Percentiles rank a stretch among this genome's conserved stretches.
These are phyloP conservation scores for Sicyos baderoa DNA, from an alignment of 306 rosid genomes.

Conservation along the genomic window DNA sequence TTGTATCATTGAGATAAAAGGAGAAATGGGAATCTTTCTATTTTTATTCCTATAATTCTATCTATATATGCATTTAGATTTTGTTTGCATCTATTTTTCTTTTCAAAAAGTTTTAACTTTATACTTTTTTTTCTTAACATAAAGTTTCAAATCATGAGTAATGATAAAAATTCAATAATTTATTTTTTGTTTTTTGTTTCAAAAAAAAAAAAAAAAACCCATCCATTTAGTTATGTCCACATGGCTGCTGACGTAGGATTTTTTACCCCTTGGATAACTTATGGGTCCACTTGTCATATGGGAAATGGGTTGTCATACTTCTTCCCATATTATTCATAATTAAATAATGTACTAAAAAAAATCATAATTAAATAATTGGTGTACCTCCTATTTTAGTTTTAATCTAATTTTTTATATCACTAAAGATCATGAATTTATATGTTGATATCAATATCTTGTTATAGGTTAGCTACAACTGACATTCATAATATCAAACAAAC, in stretches of 20 bases:
- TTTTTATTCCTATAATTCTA: background rate
- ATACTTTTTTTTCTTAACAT: background rate
- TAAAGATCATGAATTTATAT: too few species aligned
- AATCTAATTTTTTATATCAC: background rate
- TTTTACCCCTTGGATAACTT: too few species aligned
- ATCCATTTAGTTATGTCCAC: background rate
- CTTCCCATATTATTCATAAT: background rate
- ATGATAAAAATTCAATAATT: background rate
- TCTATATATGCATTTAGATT: background rate
- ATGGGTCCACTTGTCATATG: background rate
- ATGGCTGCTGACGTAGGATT: background rate
- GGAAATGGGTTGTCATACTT: background rate
- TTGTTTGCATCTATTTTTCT: conserved; percentile 10
- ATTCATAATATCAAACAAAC: too few species aligned
- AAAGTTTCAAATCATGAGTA: background rate
- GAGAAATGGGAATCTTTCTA: background rate
- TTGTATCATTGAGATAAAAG: background rate
- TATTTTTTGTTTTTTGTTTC: background rate
- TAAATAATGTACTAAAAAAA: too few species aligned
- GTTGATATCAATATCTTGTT: too few species aligned
- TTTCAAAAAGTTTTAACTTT: background rate
- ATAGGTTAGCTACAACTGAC: too few species aligned
- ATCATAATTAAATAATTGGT: background rate
- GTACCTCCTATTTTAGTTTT: background rate
- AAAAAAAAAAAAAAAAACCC: too few species aligned